A percentile compares a stretch with the other conserved stretches of the same genome.
These are phyloP conservation scores for Pythium monospermum DNA, from an alignment of 352 stramenopile genomes.

Conservation along the genomic window DNA sequence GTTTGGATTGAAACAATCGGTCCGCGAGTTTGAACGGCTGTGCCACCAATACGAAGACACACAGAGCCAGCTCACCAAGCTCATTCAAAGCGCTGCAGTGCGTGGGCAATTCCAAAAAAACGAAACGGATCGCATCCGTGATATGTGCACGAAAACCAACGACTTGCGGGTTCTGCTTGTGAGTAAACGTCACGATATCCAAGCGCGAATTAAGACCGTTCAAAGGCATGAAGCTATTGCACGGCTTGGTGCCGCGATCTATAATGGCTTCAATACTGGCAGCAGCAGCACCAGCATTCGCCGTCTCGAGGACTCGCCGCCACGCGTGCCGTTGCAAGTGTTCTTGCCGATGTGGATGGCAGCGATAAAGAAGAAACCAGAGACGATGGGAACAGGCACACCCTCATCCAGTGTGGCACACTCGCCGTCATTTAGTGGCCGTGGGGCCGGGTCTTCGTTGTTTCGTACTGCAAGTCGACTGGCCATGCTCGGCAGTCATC, in stretches of 20 bases:
- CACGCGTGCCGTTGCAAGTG: slow-evolving; percentile 3
- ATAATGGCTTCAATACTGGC: slow-evolving; percentile 35
- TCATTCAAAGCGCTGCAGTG: slow-evolving; percentile 36
- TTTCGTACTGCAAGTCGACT: neutral
- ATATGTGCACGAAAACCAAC: slow-evolving; percentile 21
- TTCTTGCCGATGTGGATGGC: slow-evolving; percentile 1
- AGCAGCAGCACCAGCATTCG: neutral
- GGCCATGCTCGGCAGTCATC: neutral
- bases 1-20: slow-evolving; percentile 25
- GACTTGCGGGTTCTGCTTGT: slow-evolving; percentile 21
- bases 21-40: slow-evolving; percentile 28
- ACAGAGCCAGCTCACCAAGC: slow-evolving; percentile 28
- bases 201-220: slow-evolving; percentile 8
- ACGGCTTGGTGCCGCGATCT: slow-evolving; percentile 31
- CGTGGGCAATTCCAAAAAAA: slow-evolving; percentile 39
- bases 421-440: too few species aligned
- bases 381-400: too few species aligned
- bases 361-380: neutral
- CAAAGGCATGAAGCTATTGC: slow-evolving; percentile 22
- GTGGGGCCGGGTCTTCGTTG: neutral
- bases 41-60: slow-evolving; percentile 14
- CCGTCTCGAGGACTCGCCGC: too few species aligned
- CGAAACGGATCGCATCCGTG: slow-evolving; percentile 31
- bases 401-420: too few species aligned
- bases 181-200: slow-evolving; percentile 13